Conservation (phyloP, 1,139 yeast genomes). For the Zygoascus hellenicus region DNA sequence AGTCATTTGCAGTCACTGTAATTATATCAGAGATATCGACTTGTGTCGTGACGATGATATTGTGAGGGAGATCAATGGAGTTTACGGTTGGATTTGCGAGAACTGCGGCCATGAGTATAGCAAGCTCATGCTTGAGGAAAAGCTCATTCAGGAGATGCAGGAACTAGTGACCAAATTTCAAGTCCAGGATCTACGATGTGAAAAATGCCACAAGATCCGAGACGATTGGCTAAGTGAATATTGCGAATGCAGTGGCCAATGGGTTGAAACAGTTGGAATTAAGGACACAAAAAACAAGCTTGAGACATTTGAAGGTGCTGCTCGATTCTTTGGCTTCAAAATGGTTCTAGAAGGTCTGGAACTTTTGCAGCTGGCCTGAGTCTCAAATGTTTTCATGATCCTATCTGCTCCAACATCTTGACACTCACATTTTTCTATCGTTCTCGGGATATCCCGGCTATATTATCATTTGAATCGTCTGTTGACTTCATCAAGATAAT, state of each 20-base stretch:
- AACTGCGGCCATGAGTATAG: slow-evolving; percentile 63
- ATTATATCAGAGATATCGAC: slow-evolving; percentile 68
- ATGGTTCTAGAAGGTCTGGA: slow-evolving; percentile 42
- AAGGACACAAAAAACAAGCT: slow-evolving; percentile 43
- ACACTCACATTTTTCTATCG: too few species aligned
- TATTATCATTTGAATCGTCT: too few species aligned
- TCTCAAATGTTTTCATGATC: too few species aligned
- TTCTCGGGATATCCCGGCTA: too few species aligned
- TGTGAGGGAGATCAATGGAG: slow-evolving; percentile 19
- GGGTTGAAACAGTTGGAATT: slow-evolving; percentile 57
- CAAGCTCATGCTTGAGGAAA: slow-evolving; percentile 70
- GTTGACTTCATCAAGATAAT: too few species aligned
- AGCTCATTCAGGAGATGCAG: slow-evolving; percentile 59
- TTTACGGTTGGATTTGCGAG: slow-evolving; percentile 56
- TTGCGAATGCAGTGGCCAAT: slow-evolving; percentile 84
- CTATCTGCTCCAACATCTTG: too few species aligned
- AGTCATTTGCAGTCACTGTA: slow-evolving; percentile 76
- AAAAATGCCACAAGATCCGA: slow-evolving; percentile 64
- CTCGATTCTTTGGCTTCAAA: slow-evolving; percentile 55
- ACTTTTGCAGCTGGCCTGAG: neutral
- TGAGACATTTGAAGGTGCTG: slow-evolving; percentile 51
- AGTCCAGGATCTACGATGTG: slow-evolving; percentile 76
- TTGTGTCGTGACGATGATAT: slow-evolving; percentile 57
- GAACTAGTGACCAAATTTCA: slow-evolving; percentile 54
- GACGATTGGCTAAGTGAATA: slow-evolving; percentile 65